Conservation (phyloP, 2,329 filamentous ascomycete genomes). For the Epichloe sylvatica region DNA sequence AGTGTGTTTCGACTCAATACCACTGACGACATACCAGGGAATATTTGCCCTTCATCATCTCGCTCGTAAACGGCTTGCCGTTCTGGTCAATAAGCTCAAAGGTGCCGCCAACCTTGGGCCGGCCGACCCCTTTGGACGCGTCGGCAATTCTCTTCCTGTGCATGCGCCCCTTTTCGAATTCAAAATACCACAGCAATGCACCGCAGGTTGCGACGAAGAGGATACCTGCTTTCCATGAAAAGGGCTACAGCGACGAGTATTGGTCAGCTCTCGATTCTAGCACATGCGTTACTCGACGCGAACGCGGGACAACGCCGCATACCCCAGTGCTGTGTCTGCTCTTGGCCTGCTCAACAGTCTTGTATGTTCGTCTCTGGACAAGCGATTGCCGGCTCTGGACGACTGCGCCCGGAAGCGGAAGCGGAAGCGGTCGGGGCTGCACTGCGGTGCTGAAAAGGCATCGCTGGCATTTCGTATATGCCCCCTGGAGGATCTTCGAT, state of each 20-base stretch:
- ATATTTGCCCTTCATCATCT: conserved; percentile 78
- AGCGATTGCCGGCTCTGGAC: conserved; percentile 21
- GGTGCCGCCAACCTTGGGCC: conserved; percentile 79
- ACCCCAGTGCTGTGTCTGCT: conserved; percentile 44
- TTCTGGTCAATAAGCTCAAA: conserved; percentile 76
- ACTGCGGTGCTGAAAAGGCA: conserved; percentile 25
- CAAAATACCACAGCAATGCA: conserved; percentile 79
- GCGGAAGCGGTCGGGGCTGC: conserved; percentile 21
- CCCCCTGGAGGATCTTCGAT: conserved; percentile 22
- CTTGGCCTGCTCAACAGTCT: conserved; percentile 46
- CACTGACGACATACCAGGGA: conserved; percentile 44
- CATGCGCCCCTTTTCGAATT: conserved; percentile 83
- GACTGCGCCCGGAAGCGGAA: conserved; percentile 17
- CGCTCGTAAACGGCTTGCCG: conserved; percentile 61
- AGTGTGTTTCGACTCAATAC: not conserved
- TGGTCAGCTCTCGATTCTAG: conserved; percentile 12
- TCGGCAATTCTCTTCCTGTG: conserved; percentile 79
- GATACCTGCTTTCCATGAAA: conserved; percentile 80
- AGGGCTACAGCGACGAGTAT: conserved; percentile 45
- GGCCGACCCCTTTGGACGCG: conserved; percentile 81
- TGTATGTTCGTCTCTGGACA: conserved; percentile 27
- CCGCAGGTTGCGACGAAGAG: conserved; percentile 71
- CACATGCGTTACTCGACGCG: not conserved
- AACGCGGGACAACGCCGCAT: conserved; percentile 13
- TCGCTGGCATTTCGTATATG: conserved; percentile 23